Evolutionary conservation across 176 grass and related monocot genomes (phyloP).

Genomic region (Ensete glaucum): DNA sequence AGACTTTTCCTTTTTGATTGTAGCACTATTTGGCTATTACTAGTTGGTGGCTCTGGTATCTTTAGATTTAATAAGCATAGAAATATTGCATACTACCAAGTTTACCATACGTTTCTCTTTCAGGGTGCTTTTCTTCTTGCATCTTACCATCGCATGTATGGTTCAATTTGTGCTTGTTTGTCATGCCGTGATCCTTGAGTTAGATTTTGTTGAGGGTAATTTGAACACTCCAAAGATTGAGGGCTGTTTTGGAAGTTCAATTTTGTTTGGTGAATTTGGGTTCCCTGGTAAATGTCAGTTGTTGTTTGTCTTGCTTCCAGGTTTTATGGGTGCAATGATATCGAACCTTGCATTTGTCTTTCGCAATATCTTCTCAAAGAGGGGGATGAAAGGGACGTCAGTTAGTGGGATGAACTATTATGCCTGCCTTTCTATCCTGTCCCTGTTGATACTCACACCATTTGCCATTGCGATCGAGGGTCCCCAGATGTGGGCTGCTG

Average conservation of each 20-base stretch:
- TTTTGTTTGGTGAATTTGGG: not conserved
- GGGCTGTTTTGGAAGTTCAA: not conserved
- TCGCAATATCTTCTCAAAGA: slow-evolving; percentile 88
- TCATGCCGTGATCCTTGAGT: no score
- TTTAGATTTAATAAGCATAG: no score
- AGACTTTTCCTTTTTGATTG: no score
- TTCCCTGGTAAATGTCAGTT: slow-evolving; percentile 1
- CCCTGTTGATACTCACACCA: slow-evolving; percentile 74
- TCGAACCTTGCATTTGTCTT: slow-evolving; percentile 98
- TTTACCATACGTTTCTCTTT: no score
- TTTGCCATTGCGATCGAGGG: slow-evolving; percentile 90
- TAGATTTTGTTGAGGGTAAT: no score
- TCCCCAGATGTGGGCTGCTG: slow-evolving; percentile 74
- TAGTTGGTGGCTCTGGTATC: no score
- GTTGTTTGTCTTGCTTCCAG: slow-evolving; percentile 32
- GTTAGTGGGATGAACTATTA: slow-evolving; percentile 98
- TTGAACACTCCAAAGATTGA: no score
- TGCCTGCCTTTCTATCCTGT: slow-evolving; percentile 78
- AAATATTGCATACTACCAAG: no score
- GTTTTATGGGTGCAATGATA: slow-evolving; percentile 96
- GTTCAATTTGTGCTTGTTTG: no score
- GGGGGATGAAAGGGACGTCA: slow-evolving; percentile 85
- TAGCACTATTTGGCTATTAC: no score
- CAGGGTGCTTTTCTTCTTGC: no score
- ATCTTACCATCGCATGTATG: no score